These are phyloP conservation scores for Huiozyma sinensis DNA, from an alignment of 805 yeast genomes.

Conservation along the genomic window DNA sequence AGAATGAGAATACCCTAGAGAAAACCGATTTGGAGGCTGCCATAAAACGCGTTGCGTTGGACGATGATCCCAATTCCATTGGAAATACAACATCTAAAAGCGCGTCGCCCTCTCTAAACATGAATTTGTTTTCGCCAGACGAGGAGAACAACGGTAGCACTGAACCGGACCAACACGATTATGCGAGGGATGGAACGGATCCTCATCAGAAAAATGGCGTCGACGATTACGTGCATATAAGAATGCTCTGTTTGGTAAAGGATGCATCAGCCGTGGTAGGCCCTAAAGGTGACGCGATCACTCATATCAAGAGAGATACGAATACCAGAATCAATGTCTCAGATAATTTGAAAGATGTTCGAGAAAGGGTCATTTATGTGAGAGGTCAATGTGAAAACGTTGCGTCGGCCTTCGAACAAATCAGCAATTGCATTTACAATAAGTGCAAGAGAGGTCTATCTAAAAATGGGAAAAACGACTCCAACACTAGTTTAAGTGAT, in stretches of 20 bases:
- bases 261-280: slow-evolving; percentile 74
- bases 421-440: slow-evolving; percentile 43
- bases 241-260: slow-evolving; percentile 66
- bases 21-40: slow-evolving; percentile 36
- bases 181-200: slow-evolving; percentile 6
- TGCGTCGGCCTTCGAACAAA: slow-evolving; percentile 71
- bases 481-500: neutral
- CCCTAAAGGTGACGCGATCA: slow-evolving; percentile 66
- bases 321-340: slow-evolving; percentile 58
- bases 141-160: slow-evolving; percentile 1
- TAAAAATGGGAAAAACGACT: neutral
- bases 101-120: neutral
- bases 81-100: neutral
- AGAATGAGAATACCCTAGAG: slow-evolving; percentile 46
- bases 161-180: neutral
- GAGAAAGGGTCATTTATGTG: slow-evolving; percentile 65
- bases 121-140: neutral
- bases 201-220: neutral
- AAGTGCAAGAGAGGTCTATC: neutral
- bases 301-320: slow-evolving; percentile 51
- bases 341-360: slow-evolving; percentile 59
- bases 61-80: slow-evolving; percentile 31
- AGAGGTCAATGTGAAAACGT: slow-evolving; percentile 69
- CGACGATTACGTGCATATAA: slow-evolving; percentile 45
- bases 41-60: slow-evolving; percentile 61